These are phyloP conservation scores for Choricystis sp. DNA, from an alignment of 139 green algal genomes.

Conservation along the genomic window DNA sequence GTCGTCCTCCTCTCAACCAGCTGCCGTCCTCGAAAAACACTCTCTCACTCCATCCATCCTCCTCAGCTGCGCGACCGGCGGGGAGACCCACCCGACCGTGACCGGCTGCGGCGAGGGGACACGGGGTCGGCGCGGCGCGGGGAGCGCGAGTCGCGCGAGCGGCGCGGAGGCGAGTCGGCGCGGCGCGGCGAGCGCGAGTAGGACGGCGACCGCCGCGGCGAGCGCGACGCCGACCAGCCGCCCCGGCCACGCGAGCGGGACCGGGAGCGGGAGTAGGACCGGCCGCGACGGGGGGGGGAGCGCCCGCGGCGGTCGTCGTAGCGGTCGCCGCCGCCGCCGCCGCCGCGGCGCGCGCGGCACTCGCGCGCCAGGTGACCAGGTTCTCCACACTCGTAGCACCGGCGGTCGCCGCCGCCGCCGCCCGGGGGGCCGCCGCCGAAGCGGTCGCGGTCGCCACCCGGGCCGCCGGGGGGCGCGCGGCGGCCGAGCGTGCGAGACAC, in stretches of 20 bases:
- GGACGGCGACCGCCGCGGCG: background rate
- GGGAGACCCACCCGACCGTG: background rate
- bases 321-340: conserved; percentile 3
- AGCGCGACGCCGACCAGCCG: too few species aligned
- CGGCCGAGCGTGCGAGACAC: background rate
- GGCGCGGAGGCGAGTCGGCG: background rate
- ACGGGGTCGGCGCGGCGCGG: too few species aligned
- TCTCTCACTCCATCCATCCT: background rate
- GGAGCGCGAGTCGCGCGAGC: background rate
- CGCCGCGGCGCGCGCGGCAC: conserved; percentile 1
- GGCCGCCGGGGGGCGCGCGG: background rate
- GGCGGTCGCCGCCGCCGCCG: conserved; percentile 3
- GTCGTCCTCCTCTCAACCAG: too few species aligned
- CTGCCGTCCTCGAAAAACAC: too few species aligned
- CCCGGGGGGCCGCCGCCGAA: conserved; percentile 1
- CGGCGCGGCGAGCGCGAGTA: background rate
- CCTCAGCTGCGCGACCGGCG: background rate
- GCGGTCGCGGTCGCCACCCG: conserved; percentile 1
- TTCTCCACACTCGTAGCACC: conserved; percentile 15
- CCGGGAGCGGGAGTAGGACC: background rate
- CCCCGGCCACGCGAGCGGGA: too few species aligned
- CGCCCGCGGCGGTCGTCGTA: background rate
- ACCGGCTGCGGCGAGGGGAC: background rate
- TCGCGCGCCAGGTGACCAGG: conserved; percentile 11
- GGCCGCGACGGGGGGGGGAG: background rate